Conservation (phyloP, 1,139 yeast genomes). For the Debaryomyces nepalensis region DNA sequence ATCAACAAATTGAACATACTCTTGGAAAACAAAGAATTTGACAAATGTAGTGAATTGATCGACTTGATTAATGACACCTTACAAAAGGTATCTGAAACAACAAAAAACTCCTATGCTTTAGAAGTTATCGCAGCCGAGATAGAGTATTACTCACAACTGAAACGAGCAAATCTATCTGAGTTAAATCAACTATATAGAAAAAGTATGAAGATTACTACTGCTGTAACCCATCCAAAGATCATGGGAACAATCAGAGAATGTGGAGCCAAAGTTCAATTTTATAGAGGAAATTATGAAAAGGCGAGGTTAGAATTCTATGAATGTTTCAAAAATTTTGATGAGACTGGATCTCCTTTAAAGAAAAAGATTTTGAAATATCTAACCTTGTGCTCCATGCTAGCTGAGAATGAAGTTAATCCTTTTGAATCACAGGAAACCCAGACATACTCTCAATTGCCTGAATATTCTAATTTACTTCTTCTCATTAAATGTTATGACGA, state of each 20-base stretch:
- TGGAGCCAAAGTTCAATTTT: conserved; percentile 72
- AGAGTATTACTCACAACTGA: conserved; percentile 45
- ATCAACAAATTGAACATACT: conserved; percentile 55
- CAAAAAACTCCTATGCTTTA: conserved; percentile 51
- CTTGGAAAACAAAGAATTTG: conserved; percentile 43
- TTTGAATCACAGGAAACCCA: conserved; percentile 65
- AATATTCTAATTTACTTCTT: conserved; percentile 34
- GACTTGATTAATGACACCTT: conserved; percentile 44
- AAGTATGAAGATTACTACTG: conserved; percentile 55
- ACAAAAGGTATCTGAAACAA: conserved; percentile 44
- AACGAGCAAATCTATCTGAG: conserved; percentile 36
- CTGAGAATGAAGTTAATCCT: conserved; percentile 69
- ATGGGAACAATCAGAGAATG: conserved; percentile 75
- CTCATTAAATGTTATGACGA: conserved; percentile 40
- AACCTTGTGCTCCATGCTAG: conserved; percentile 64
- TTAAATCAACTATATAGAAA: conserved; percentile 54
- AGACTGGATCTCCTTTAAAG: conserved; percentile 66
- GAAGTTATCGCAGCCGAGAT: conserved; percentile 73
- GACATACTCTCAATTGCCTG: conserved; percentile 44
- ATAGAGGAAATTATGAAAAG: conserved; percentile 59
- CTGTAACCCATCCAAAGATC: conserved; percentile 76
- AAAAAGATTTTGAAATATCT: conserved; percentile 65
- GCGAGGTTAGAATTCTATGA: conserved; percentile 74
- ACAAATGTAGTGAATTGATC: conserved; percentile 46
- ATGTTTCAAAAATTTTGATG: conserved; percentile 77